These are phyloP conservation scores for Kernera saxatilis DNA, from an alignment of 345 rosid species.

Conservation along the genomic window DNA sequence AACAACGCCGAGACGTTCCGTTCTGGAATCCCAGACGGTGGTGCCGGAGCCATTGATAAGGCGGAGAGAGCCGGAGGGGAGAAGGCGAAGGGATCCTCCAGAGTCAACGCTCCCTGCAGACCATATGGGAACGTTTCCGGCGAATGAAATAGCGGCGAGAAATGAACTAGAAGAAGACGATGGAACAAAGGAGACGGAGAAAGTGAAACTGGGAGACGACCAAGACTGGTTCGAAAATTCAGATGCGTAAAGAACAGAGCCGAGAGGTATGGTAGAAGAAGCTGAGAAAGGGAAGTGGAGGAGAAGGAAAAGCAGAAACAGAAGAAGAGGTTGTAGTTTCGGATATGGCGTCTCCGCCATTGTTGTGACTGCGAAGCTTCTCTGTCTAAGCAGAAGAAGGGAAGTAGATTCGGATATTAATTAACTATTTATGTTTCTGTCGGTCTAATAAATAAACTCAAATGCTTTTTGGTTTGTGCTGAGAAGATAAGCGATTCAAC, in stretches of 20 bases:
- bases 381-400: too few relatives aligned
- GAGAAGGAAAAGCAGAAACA: neutral
- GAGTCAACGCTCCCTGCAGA: constrained; percentile 58
- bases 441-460: too few relatives aligned
- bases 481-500: constrained; percentile 1
- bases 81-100: constrained; percentile 40
- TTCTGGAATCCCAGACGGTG: constrained; percentile 55
- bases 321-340: neutral
- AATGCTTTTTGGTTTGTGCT: constrained; percentile 1
- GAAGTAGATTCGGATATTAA: too few relatives aligned
- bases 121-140: constrained; percentile 47
- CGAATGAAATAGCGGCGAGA: constrained; percentile 37
- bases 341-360: constrained; percentile 20
- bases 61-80: constrained; percentile 45
- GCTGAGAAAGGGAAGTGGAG: constrained; percentile 5
- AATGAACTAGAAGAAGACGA: constrained; percentile 31
- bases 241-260: constrained; percentile 45
- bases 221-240: constrained; percentile 32
- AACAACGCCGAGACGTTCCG: constrained; percentile 40
- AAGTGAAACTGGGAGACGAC: constrained; percentile 39
- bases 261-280: constrained; percentile 32
- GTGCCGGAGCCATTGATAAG: constrained; percentile 52
- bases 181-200: constrained; percentile 43
- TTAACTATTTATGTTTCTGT: too few relatives aligned
- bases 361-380: constrained; percentile 7